Conservation (phyloP, 2,329 filamentous ascomycete genomes). For the Fusarium nanum region DNA sequence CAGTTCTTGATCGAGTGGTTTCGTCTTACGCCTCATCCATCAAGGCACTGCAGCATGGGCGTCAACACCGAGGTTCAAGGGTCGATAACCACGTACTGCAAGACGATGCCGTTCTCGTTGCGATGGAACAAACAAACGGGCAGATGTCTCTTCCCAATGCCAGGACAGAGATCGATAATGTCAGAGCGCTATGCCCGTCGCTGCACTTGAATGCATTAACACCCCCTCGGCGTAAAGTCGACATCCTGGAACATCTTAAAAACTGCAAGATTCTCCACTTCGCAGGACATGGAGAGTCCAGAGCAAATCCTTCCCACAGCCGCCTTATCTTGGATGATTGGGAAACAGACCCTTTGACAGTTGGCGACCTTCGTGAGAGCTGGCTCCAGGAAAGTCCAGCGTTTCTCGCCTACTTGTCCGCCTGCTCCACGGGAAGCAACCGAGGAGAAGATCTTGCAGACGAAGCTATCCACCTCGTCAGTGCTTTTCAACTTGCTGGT, state of each 20-base stretch:
- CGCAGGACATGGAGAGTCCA: neutral
- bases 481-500: neutral
- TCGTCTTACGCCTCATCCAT: neutral
- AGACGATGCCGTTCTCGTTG: neutral
- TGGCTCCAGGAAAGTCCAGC: neutral
- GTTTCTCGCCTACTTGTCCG: rapidly evolving
- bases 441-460: rapidly evolving
- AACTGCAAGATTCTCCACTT: rapidly evolving
- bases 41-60: neutral
- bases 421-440: neutral
- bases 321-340: rapidly evolving
- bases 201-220: rapidly evolving
- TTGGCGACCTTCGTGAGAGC: neutral
- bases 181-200: rapidly evolving
- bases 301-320: rapidly evolving
- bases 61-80: too few species aligned
- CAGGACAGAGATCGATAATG: rapidly evolving
- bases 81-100: too few species aligned
- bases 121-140: rapidly evolving
- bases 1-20: neutral
- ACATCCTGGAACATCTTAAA: rapidly evolving
- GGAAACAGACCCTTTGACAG: rapidly evolving
- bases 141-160: rapidly evolving
- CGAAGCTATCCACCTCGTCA: rapidly evolving
- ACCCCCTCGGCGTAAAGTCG: rapidly evolving